Percentiles rank a stretch among this genome's conserved stretches.
phyloP scores from a whole-genome alignment of 495 filamentous ascomycete species.

The Saxophila tyrrhenica region DNA sequence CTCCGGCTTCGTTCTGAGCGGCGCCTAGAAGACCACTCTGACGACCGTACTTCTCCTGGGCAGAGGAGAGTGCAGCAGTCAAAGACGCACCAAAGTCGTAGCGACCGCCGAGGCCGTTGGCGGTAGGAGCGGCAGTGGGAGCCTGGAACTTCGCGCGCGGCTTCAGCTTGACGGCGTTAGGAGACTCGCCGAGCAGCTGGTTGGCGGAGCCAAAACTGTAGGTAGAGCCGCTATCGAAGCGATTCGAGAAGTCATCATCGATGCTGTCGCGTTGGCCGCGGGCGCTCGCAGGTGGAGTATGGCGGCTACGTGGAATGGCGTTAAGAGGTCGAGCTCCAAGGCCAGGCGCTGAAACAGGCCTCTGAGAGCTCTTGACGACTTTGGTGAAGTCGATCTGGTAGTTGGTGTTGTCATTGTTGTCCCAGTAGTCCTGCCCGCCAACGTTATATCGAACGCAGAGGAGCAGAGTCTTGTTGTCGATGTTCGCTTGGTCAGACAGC shows the following conservation, averaged over 20 bases:
- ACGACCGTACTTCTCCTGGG: constrained; percentile 41
- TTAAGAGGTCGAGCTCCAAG: constrained; percentile 43
- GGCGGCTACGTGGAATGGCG: constrained; percentile 67
- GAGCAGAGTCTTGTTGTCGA: constrained; percentile 81
- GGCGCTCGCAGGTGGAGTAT: constrained; percentile 37
- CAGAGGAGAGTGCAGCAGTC: constrained; percentile 65
- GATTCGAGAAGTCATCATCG: constrained; percentile 55
- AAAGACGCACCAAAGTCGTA: constrained; percentile 92
- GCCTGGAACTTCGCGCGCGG: constrained; percentile 27
- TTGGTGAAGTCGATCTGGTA: constrained; percentile 88
- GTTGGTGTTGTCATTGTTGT: constrained; percentile 77
- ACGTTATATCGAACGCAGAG: constrained; percentile 86
- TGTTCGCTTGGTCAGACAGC: constrained; percentile 75
- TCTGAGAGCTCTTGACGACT: constrained; percentile 45
- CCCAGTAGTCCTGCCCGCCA: constrained; percentile 82
- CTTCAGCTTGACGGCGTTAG: constrained; percentile 33
- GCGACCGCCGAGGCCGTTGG: constrained; percentile 74
- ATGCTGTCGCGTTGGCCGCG: constrained; percentile 51
- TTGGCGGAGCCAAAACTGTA: constrained; percentile 44
- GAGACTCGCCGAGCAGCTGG: constrained; percentile 42
- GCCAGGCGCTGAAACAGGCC: constrained; percentile 41
- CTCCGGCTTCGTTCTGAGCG: constrained; percentile 7
- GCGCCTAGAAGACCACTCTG: constrained; percentile 33
- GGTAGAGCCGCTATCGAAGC: constrained; percentile 35
- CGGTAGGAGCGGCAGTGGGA: constrained; percentile 41